Percentiles rank a stretch among this genome's conserved stretches.
These are phyloP conservation scores for Gossypium stocksii DNA, from an alignment of 345 rosid species.

Conservation along the genomic window DNA sequence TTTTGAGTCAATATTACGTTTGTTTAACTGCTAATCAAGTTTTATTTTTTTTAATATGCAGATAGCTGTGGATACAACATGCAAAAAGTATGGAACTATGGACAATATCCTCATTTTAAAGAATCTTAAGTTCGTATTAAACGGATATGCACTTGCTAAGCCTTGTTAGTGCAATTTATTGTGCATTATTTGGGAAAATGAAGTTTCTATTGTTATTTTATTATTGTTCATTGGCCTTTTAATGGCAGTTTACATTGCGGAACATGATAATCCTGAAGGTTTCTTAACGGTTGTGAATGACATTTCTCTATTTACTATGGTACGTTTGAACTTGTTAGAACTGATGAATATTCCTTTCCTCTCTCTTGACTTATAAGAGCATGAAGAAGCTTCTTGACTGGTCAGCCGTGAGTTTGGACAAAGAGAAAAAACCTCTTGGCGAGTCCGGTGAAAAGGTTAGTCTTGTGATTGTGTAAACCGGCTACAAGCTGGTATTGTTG, in stretches of 20 bases:
- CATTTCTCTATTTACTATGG: neutral
- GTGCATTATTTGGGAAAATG: neutral
- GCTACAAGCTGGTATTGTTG: neutral
- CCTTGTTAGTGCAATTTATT: neutral
- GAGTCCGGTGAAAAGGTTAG: constrained; percentile 36
- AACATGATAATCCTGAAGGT: neutral
- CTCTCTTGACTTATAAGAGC: constrained; percentile 33
- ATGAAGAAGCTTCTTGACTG: constrained; percentile 40
- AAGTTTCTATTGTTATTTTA: neutral
- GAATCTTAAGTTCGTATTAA: neutral
- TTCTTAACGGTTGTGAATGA: neutral
- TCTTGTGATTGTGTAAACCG: constrained; percentile 5
- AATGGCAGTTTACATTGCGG: neutral
- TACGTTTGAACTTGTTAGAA: constrained; percentile 2
- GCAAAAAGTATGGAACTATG: constrained; percentile 53
- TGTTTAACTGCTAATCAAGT: too few species aligned
- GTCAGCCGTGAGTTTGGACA: constrained; percentile 21
- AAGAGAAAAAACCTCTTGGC: constrained; percentile 14
- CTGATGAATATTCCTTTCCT: neutral
- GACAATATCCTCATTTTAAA: neutral
- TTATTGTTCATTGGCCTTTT: neutral
- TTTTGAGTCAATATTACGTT: too few species aligned
- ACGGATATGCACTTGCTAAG: neutral
- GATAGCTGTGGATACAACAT: constrained; percentile 50
- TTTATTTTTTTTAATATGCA: constrained; percentile 28